Base-by-base conservation (phyloP, 306 rosid genomes). In the Cucurbita pepo region DNA sequence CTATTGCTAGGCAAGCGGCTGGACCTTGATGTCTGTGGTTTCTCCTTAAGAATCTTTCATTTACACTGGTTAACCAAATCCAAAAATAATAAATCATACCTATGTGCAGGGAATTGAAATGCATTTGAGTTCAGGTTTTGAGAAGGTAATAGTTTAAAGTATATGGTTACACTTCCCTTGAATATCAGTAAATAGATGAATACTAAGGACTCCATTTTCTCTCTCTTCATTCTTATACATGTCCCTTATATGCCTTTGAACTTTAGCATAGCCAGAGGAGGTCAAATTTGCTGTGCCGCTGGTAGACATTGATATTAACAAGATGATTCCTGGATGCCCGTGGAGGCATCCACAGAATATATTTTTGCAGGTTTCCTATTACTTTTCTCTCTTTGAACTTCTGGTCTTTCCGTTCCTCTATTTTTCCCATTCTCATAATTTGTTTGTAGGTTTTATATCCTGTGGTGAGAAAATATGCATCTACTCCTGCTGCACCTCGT, bases 271-370 rank as follows among this genome's bases (percentile, higher is more conserved):
- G 99, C 78, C 83, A 76, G 92, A 83, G 83, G 99, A 95, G 84
- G 97, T 91, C 73, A 95, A 86, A 80, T 89, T 95, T 85, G 87
- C 96, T 58, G 96, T 95, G 75, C 97, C 97, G 74, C 81, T 95
- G 69, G 77, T 87, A 86, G 96, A 89, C 81, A 81, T 84, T 86
- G 87, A 88, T 80, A 88, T 95, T 71, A 91, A 95, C 82, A 86
- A 86, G 83, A 89, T 86, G 96, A 86, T 95, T 81, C 80, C 90
- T 5, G 86, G 87, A 51, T 91, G 88, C 81, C 90, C 96, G 18
- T 95, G 99, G 97, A 89, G 71, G 82, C 78, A 82, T 85, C 77
- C 81, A 37, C 99, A 88, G 78, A 95, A 79, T 88, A 95, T 91
- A 83, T 87, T 84, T 83, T 85, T 95, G 69, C 96, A 95, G 92